Conservation (phyloP, 257 asterid species). For the Buddleja alternifolia region DNA sequence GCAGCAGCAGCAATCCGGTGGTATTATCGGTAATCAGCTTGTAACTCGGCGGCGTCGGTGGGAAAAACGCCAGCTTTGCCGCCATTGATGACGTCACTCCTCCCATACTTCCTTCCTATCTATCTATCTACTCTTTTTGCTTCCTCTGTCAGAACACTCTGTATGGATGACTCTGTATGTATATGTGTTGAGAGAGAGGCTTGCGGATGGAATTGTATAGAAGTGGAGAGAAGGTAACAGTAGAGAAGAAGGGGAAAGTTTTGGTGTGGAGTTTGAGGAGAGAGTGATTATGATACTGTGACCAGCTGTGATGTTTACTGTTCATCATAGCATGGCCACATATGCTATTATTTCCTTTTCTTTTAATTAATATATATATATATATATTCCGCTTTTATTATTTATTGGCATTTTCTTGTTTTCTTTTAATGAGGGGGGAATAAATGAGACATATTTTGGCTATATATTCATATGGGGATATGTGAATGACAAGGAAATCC, state of each 20-base stretch:
- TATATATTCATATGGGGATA: background rate
- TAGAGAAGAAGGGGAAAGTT: slow-evolving; percentile 4
- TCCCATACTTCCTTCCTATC: slow-evolving; percentile 53
- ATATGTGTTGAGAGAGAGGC: slow-evolving; percentile 23
- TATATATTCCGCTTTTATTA: background rate
- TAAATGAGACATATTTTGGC: background rate
- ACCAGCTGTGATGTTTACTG: slow-evolving; percentile 64
- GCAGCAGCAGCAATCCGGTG: slow-evolving; percentile 67
- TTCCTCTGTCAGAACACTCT: slow-evolving; percentile 29
- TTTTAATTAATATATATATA: background rate
- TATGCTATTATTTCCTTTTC: slow-evolving; percentile 28
- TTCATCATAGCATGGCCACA: slow-evolving; percentile 55
- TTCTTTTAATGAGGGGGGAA: slow-evolving; percentile 5
- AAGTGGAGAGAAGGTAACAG: slow-evolving; percentile 25
- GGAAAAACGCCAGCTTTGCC: slow-evolving; percentile 92
- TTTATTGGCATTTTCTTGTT: slow-evolving; percentile 18
- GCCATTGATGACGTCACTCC: slow-evolving; percentile 99
- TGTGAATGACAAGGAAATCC: too few relatives aligned
- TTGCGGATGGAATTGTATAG: slow-evolving; percentile 6
- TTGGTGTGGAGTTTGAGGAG: slow-evolving; percentile 39
- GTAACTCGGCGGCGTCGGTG: slow-evolving; percentile 87
- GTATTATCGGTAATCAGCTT: slow-evolving; percentile 55
- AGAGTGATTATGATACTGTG: slow-evolving; percentile 46
- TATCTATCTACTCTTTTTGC: slow-evolving; percentile 10
- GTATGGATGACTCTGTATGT: too few relatives aligned